Percentiles rank a stretch among this genome's conserved stretches.
These are phyloP conservation scores for Dendryphion nanum DNA, from an alignment of 2,329 filamentous ascomycete species.

Conservation along the genomic window DNA sequence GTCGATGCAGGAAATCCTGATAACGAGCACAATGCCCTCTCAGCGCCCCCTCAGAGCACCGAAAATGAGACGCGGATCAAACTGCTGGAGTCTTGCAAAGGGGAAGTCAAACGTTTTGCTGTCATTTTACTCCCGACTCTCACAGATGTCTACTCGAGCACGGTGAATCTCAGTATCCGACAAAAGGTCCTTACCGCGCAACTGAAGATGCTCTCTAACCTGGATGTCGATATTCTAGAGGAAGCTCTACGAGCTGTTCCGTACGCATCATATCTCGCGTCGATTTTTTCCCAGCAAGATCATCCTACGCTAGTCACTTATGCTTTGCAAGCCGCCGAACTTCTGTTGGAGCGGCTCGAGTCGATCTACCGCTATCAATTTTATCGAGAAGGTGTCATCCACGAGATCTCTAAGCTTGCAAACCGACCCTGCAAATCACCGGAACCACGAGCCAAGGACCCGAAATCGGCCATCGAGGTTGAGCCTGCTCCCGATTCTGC, in stretches of 20 bases:
- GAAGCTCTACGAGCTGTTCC: slow-evolving; percentile 85
- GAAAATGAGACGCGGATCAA: slow-evolving; percentile 80
- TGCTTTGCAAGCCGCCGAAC: slow-evolving; percentile 83
- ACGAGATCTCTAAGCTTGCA: slow-evolving; percentile 82
- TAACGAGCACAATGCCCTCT: slow-evolving; percentile 44
- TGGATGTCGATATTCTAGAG: slow-evolving; percentile 80
- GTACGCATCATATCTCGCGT: slow-evolving; percentile 92
- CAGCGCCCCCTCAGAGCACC: slow-evolving; percentile 51
- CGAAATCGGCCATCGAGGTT: slow-evolving; percentile 22
- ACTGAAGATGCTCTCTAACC: slow-evolving; percentile 93
- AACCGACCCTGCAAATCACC: slow-evolving; percentile 42
- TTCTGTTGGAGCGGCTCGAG: slow-evolving; percentile 80
- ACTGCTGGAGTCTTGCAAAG: slow-evolving; percentile 76
- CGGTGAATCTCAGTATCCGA: slow-evolving; percentile 89
- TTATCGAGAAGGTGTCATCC: slow-evolving; percentile 92
- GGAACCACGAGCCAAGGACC: slow-evolving; percentile 26
- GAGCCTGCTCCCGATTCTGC: slow-evolving; percentile 24
- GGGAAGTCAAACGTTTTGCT: slow-evolving; percentile 86
- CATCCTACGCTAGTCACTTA: slow-evolving; percentile 83
- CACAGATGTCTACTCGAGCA: slow-evolving; percentile 96
- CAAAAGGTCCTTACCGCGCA: slow-evolving; percentile 96
- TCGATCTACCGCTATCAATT: slow-evolving; percentile 93
- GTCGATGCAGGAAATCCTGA: slow-evolving; percentile 50
- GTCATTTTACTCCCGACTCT: slow-evolving; percentile 91
- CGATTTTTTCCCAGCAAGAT: slow-evolving; percentile 93